A percentile compares a stretch with the other conserved stretches of the same genome.
These are phyloP conservation scores for Rugonectria rugulosa DNA, from an alignment of 2,329 filamentous ascomycete species.

Conservation along the genomic window DNA sequence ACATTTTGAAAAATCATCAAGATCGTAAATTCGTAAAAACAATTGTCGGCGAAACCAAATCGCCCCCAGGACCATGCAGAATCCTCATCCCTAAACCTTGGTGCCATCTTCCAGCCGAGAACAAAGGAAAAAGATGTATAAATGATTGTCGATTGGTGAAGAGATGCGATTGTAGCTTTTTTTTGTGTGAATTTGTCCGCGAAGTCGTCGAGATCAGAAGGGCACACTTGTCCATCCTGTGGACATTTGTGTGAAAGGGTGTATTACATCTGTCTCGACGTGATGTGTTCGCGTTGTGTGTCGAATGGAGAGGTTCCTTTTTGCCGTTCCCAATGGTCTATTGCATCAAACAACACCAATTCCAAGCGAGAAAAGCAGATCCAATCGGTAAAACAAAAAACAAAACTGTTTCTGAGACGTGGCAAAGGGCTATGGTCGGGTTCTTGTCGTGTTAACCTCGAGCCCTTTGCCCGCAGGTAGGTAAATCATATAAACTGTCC, in stretches of 20 bases:
- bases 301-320: slow-evolving; percentile 31
- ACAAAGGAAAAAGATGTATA: slow-evolving; percentile 34
- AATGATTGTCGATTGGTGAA: slow-evolving; percentile 35
- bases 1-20: slow-evolving; percentile 42
- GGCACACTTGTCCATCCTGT: slow-evolving; percentile 30
- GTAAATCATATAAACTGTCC: slow-evolving; percentile 30
- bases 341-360: slow-evolving; percentile 35
- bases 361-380: slow-evolving; percentile 31
- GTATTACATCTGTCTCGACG: slow-evolving; percentile 9
- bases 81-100: slow-evolving; percentile 22
- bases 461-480: slow-evolving; percentile 34
- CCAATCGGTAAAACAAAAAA: slow-evolving; percentile 25
- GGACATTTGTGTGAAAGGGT: slow-evolving; percentile 1
- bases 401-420: slow-evolving; percentile 31
- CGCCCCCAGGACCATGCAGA: slow-evolving; percentile 37
- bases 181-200: slow-evolving; percentile 14
- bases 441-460: slow-evolving; percentile 27
- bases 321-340: slow-evolving; percentile 31
- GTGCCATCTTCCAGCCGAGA: slow-evolving; percentile 11
- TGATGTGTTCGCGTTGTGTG: slow-evolving; percentile 15
- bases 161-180: slow-evolving; percentile 25
- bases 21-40: slow-evolving; percentile 38
- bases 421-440: slow-evolving; percentile 15
- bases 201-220: neutral
- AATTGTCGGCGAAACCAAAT: slow-evolving; percentile 29